phyloP scores from a whole-genome alignment of 768 basidiomycete genomes.

The Asterophora parasitica region DNA sequence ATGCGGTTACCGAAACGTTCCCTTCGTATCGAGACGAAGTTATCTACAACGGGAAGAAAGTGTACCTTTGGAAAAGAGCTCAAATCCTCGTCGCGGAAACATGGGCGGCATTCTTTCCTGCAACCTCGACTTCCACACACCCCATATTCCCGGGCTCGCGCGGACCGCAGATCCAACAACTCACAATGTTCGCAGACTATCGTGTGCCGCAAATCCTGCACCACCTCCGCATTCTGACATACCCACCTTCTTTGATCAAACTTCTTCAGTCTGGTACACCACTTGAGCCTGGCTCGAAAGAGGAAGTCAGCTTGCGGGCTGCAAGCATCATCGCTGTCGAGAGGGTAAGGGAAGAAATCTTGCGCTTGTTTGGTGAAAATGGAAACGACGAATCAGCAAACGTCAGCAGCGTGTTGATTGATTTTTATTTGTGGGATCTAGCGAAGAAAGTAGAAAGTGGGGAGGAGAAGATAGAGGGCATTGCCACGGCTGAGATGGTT shows the following conservation, averaged over 20 bases:
- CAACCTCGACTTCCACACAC: constrained; percentile 40
- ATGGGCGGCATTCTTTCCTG: constrained; percentile 88
- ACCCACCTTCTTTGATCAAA: constrained; percentile 56
- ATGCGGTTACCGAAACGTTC: constrained; percentile 64
- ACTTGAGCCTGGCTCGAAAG: constrained; percentile 52
- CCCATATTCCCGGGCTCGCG: constrained; percentile 63
- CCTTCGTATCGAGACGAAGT: constrained; percentile 75
- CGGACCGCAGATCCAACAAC: constrained; percentile 58
- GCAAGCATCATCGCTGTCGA: constrained; percentile 82
- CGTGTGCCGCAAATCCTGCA: constrained; percentile 89
- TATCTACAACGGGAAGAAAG: constrained; percentile 52
- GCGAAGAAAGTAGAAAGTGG: constrained; percentile 71
- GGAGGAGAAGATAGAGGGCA: constrained; percentile 52
- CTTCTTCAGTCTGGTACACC: constrained; percentile 40
- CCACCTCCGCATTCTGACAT: constrained; percentile 71
- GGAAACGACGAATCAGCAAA: constrained; percentile 20
- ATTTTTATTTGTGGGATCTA: constrained; percentile 90
- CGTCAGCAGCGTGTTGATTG: constrained; percentile 77
- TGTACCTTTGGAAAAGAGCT: constrained; percentile 85
- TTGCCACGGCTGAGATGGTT: constrained; percentile 50
- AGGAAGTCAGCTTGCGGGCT: constrained; percentile 77
- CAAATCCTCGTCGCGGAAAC: constrained; percentile 90
- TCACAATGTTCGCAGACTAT: constrained; percentile 96
- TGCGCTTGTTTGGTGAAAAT: constrained; percentile 27
- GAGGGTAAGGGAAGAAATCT: constrained; percentile 57